phyloP scores from a whole-genome alignment of 1,284 basidiomycete genomes.

The Mycena sp. region DNA sequence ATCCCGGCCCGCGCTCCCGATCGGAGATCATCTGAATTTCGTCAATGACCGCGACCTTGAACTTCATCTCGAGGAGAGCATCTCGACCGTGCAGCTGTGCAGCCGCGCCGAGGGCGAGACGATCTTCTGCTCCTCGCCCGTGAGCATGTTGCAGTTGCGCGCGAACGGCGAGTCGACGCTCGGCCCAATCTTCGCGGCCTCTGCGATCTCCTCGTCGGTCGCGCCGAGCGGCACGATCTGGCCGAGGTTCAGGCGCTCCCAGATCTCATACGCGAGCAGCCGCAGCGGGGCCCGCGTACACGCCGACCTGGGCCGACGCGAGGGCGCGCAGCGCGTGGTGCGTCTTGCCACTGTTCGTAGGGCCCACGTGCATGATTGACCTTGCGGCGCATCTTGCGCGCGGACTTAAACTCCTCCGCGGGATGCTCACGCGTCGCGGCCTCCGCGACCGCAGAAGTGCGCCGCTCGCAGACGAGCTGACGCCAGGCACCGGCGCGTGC shows the following conservation, averaged over 20 bases:
- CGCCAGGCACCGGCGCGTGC: background rate
- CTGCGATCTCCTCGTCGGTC: slow-evolving; percentile 27
- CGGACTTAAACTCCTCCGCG: slow-evolving; percentile 1
- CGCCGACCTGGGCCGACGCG: slow-evolving; percentile 76
- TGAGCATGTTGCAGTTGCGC: slow-evolving; percentile 88
- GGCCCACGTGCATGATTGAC: slow-evolving; percentile 97
- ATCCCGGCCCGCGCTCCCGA: slow-evolving; percentile 79
- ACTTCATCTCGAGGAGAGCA: slow-evolving; percentile 65
- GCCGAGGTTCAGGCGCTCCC: slow-evolving; percentile 90
- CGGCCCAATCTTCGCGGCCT: slow-evolving; percentile 24
- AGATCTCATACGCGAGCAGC: slow-evolving; percentile 95
- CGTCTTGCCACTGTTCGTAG: slow-evolving; percentile 98
- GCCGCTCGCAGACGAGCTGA: background rate
- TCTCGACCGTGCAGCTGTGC: slow-evolving; percentile 92
- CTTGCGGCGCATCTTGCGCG: slow-evolving; percentile 56
- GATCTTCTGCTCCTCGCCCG: slow-evolving; percentile 90
- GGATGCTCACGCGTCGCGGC: slow-evolving; percentile 8
- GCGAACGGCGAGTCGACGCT: slow-evolving; percentile 60
- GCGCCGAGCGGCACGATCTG: slow-evolving; percentile 76
- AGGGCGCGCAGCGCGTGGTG: slow-evolving; percentile 92
- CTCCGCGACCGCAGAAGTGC: slow-evolving; percentile 4
- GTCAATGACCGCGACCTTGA: slow-evolving; percentile 93
- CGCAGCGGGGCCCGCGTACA: slow-evolving; percentile 94
- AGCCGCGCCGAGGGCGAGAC: slow-evolving; percentile 70
- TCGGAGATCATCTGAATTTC: slow-evolving; percentile 98